Evolutionary conservation across 176 grass and related monocot genomes (phyloP), one percentile per base, ranked within the genome.

Genomic region (Rhynchospora pubera): DNA sequence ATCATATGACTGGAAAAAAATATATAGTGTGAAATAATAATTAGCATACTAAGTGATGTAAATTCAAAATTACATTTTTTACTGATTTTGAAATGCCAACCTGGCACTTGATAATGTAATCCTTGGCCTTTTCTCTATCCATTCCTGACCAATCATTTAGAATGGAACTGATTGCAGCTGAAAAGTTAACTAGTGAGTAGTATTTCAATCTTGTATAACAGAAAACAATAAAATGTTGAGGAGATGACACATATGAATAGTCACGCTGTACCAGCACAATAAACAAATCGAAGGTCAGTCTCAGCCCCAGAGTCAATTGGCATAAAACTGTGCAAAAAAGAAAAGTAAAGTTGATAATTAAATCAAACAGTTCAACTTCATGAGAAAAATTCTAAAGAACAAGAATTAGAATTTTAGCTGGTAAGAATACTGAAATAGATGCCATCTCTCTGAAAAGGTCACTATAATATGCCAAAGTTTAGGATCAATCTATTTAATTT

Each of bases 111-210:
- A 88, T 55, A 71, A 98, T 98, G 79, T 94, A 94, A 77, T 94
- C 84, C 55, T 87, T 88, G 22, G 90, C 90, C 74, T 91, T 98
- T 77, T 91, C 91, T 85, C 87, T 94, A 66, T 98, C 84, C 74
- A 98, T 94, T 89, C 92, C 92, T 50, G 87, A 85, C 96, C 96
- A 98, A 61, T 94, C 87, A 55, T 93, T 88, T 52, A 98, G 69
- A 87, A 98, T 93, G 21, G 89, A 90, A 85, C 90, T 94, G 19
- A 98, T 94, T 32, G 90, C 90, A 88, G 90, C 96, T 98, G 87
- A 87, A 78, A 94, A 89, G 5, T 59, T 24, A 69, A 79, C 23
- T 32, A 50, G 16, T 82, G 26, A 76, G 80, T 79, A 76, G 80
- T 79, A 71, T 46, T 55, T 42, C 15, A 9, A 53, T 72, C 82